Base-by-base conservation (phyloP, 352 stramenopile genomes). In the Blastocystis hominis region DNA sequence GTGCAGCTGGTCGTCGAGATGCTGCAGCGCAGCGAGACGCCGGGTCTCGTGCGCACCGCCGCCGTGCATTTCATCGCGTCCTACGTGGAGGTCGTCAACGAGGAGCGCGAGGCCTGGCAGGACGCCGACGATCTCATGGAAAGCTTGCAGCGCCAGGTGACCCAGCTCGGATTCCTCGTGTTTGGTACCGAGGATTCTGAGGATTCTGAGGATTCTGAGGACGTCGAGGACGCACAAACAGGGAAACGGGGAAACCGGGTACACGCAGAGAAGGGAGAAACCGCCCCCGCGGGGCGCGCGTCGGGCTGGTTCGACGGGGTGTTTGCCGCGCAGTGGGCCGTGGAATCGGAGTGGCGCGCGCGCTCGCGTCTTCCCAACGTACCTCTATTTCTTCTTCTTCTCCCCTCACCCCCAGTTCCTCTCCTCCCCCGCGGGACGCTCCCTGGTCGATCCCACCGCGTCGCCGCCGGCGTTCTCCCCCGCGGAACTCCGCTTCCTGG, bases 61-160 rank as follows among this genome's bases (percentile, higher is more conserved):
- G 72, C 62, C 13, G 30, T 40, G 36, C 72, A 84, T 40, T 84
- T 84, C 50, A 13, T 84, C 15, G 72, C 53, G 20, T 66, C 24
- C n/a, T 84, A 84, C 50, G 38, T 84, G 17, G 72, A 64, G 36
- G 40, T 66, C 47, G 38, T 84, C 4, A 84, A 84, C 56, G 72
- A 84, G 15, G 34, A 2, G 38, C 10, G 30, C 9, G 72, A 84
- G 34, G 5, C 13, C 2, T 66, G 50, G 50, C 47, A 84, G 34
- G n/a, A 17, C 24, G 20, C 9, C 2, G 72, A 84, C 1, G 53
- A 69, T 3, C 15, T 61, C 0, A 7, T 66, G 55, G 30, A 61
- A 15, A 80, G 70, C 36, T 34, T 80, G 0, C 70, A 56, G 38
- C 24, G 6, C 36, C 72, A 84, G 24, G 13, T 84, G 1, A 2